These are phyloP conservation scores for Scleroderma bovista DNA, from an alignment of 768 basidiomycete species.

Conservation along the genomic window DNA sequence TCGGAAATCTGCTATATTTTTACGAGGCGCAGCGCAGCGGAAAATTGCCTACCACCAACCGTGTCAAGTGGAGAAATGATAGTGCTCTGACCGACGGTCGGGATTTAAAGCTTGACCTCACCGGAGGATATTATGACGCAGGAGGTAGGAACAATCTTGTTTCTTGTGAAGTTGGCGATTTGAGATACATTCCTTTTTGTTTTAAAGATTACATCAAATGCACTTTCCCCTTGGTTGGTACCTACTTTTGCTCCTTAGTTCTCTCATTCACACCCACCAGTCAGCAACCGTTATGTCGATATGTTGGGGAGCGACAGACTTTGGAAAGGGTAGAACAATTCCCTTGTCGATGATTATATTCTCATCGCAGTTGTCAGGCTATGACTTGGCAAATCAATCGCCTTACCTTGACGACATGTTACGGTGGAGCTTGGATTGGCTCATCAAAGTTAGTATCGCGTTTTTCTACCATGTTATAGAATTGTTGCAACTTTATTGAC, in stretches of 20 bases:
- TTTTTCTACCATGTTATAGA: not conserved
- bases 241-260: not conserved
- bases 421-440: conserved; percentile 89
- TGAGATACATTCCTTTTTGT: not conserved
- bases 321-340: conserved; percentile 55
- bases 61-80: conserved; percentile 85
- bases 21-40: conserved; percentile 92
- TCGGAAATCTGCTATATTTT: conserved; percentile 81
- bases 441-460: conserved; percentile 64
- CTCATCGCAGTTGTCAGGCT: conserved; percentile 40
- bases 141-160: conserved; percentile 50
- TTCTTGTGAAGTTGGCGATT: not conserved
- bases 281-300: conserved; percentile 80
- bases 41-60: conserved; percentile 55
- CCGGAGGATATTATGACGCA: conserved; percentile 90
- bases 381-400: conserved; percentile 82
- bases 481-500: not conserved
- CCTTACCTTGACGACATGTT: conserved; percentile 88
- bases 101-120: conserved; percentile 68
- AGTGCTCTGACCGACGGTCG: conserved; percentile 73
- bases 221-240: conserved; percentile 72
- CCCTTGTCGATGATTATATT: conserved; percentile 1
- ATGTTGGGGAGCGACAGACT: conserved; percentile 88
- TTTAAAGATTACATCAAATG: conserved; percentile 78
- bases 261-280: conserved; percentile 29